Conservation (phyloP, 129 eudicot species). For the Escallonia rubra region DNA sequence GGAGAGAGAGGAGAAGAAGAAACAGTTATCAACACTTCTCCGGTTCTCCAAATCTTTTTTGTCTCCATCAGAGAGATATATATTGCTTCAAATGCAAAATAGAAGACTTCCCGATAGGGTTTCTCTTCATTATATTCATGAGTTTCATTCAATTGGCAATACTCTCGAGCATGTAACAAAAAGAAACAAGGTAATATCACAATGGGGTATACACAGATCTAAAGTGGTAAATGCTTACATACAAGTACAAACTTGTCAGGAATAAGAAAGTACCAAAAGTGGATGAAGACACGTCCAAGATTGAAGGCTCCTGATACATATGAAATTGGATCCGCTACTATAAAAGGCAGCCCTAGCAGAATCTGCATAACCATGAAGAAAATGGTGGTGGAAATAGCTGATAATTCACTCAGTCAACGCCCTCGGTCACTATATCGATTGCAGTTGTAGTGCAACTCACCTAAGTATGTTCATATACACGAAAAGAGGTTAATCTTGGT, state of each 20-base stretch:
- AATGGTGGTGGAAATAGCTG: conserved; percentile 9
- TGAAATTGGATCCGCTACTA: conserved; percentile 56
- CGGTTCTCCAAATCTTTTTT: no score
- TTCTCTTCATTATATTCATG: no score
- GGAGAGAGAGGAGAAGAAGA: no score
- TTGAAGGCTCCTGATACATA: conserved; percentile 89
- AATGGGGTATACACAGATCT: no score
- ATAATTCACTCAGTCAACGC: conserved; percentile 20
- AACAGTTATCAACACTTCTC: no score
- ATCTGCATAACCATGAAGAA: conserved; percentile 55
- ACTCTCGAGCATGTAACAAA: no score
- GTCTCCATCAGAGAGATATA: no score
- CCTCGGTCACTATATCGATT: conserved; percentile 8
- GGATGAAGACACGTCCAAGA: conserved; percentile 94
- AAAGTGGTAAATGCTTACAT: no score
- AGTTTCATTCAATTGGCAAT: no score
- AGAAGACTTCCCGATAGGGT: no score
- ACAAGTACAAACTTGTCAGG: background rate
- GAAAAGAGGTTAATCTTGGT: conserved; percentile 1
- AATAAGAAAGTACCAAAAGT: conserved; percentile 68
- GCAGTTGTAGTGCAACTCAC: conserved; percentile 38
- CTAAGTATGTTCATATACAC: conserved; percentile 12
- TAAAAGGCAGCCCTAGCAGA: conserved; percentile 74
- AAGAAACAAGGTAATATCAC: no score
- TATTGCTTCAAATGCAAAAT: no score